Evolutionary conservation across 805 yeast species (phyloP), one percentile per base, ranked within the genome.

Genomic region (Torulaspora quercuum): DNA sequence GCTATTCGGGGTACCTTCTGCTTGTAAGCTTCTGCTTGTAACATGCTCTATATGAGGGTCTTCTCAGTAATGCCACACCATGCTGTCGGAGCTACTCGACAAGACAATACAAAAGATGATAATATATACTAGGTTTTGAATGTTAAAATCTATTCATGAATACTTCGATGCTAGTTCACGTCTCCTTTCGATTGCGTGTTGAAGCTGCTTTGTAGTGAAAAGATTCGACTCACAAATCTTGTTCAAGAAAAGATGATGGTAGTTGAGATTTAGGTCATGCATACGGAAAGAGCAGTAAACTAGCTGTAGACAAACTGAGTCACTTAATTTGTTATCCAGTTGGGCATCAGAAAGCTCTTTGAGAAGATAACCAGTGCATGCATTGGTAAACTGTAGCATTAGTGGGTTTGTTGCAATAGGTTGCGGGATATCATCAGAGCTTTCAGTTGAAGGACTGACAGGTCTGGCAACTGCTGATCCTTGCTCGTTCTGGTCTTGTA

Each of bases 281-380:
- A 90, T 67, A 23, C 95, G 80, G 55, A 82, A 87, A n/a, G 95
- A 82, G 47, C 95, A 85, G 62, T 89, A 90, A 1, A 86, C 78
- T 24, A 89, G 62, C 61, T 90, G 98, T 21, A 90, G 63, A 46
- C 89, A 74, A 14, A 88, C 65, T 1, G 90, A 83, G 39, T 82
- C 82, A 20, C 69, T 70, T 7, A 73, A 58, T 9, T 55, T 58
- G 9, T 60, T 60, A 12, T 64, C 69, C 1, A 70, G 39, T n/a
- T 61, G 37, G 5, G 58, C 43, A n/a, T 43, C 35, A 2, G 17
- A n/a, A 13, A 52, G 34, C 20, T 54, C 53, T 5, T 55, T n/a
- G 57, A 56, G 21, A 58, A 65, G 10, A 48, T 55, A 34, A 29
- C 46, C 28, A 53, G 56, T 11, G 59, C 69, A 14, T 35, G 48